Evolutionary conservation across 2,329 filamentous ascomycete genomes (phyloP), one percentile per base, ranked within the genome.

Genomic region (Ambrosiella beaveri): DNA sequence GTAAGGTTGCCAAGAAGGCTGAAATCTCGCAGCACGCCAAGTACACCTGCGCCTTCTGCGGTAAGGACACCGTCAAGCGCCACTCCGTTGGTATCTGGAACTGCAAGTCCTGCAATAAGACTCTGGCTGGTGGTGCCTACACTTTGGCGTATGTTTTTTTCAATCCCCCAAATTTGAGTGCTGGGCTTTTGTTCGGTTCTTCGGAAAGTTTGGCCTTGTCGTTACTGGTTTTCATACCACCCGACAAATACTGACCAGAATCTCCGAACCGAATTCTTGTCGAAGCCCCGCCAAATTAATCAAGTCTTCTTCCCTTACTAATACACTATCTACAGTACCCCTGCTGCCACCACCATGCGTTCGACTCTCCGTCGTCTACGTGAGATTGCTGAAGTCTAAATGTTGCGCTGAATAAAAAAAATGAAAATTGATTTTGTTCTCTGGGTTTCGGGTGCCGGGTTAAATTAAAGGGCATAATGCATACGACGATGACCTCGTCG

Each of bases 41-140:
- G 74, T 97, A 96, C 72, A 84, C 84, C 72, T 97, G 91, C 84
- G 91, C 90, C 66, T 98, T 97, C 86, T 95, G 89, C 82, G 91
- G 91, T 72, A 97, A 97, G 85, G 85, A 83, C 73, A 86, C 85
- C 68, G 89, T 95, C 71, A 89, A 89, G 80, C 85, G 91, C 71
- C 80, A 88, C 71, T 84, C 88, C 64, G 87, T 91, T 68, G 90
- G 90, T 69, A 96, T 95, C 81, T 96, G 91, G 91, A 81, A 91
- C 75, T 98, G 93, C 87, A 85, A 82, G 75, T 81, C 85, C 62
- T 97, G 93, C 85, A 84, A 87, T 74, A 96, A 96, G 86, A 88
- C 84, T 70, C 81, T 91, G 57, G 70, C 70, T 58, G 72, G 72
- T 66, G 91, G 91, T 76, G 93, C 91, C 70, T 97, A 94, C 82